Evolutionary conservation across 352 stramenopile species (phyloP).

Genomic region (Globisporangium parvum): DNA sequence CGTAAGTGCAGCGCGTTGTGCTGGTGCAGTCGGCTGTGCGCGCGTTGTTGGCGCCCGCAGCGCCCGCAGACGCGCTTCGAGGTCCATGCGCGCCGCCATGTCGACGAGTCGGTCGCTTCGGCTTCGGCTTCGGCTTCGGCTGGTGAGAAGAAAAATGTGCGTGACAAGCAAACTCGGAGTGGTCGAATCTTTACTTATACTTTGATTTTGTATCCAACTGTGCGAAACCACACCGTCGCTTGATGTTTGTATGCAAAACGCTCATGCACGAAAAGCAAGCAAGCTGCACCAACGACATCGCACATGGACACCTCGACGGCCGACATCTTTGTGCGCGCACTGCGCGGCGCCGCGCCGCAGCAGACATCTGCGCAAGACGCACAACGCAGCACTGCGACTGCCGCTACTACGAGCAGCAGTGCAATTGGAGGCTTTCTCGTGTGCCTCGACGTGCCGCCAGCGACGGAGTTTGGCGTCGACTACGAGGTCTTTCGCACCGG

Average conservation of each 20-base stretch:
- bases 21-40: slow-evolving; percentile 4
- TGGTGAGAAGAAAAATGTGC: not conserved
- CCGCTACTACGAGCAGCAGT: not conserved
- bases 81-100: slow-evolving; percentile 34
- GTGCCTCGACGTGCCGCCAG: slow-evolving; percentile 73
- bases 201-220: no score
- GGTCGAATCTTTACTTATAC: no score
- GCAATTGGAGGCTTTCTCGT: slow-evolving; percentile 66
- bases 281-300: no score
- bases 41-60: slow-evolving; percentile 31
- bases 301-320: slow-evolving; percentile 15
- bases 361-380: no score
- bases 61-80: slow-evolving; percentile 55
- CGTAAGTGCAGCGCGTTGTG: not conserved
- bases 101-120: not conserved
- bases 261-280: no score
- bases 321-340: slow-evolving; percentile 36
- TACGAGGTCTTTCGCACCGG: slow-evolving; percentile 84
- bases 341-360: slow-evolving; percentile 9
- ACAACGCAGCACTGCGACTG: not conserved
- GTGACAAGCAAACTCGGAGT: no score
- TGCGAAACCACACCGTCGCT: no score
- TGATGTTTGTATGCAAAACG: no score
- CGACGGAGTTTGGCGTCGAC: slow-evolving; percentile 81
- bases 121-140: not conserved